Evolutionary conservation across 1,139 yeast genomes (phyloP).

Genomic region (Geotrichum macrosporum): DNA sequence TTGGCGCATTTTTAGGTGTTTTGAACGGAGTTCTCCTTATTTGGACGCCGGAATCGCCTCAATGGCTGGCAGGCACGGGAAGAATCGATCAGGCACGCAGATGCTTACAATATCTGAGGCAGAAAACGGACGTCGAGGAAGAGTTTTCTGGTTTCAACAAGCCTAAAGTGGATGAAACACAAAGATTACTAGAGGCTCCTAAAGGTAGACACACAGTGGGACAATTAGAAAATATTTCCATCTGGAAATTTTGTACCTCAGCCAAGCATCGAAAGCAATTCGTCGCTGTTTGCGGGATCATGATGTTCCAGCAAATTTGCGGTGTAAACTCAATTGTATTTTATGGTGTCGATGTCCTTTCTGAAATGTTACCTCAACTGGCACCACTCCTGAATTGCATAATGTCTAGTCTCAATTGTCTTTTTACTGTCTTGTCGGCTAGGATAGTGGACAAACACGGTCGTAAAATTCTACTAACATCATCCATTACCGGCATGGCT

Average conservation of each 20-base stretch:
- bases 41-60: conserved; percentile 72
- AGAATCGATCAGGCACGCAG: conserved; percentile 38
- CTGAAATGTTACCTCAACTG: conserved; percentile 61
- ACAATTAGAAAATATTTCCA: background rate
- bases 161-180: conserved; percentile 17
- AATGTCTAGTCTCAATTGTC: conserved; percentile 67
- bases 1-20: conserved; percentile 55
- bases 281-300: conserved; percentile 63
- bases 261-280: conserved; percentile 50
- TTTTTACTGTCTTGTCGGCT: conserved; percentile 69
- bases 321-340: conserved; percentile 91
- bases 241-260: conserved; percentile 10
- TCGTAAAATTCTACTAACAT: conserved; percentile 63
- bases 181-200: conserved; percentile 16
- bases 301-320: conserved; percentile 85
- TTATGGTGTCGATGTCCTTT: conserved; percentile 81
- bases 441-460: conserved; percentile 73
- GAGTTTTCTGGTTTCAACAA: conserved; percentile 25
- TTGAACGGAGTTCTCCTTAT: conserved; percentile 44
- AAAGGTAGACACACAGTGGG: background rate
- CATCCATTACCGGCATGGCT: conserved; percentile 67
- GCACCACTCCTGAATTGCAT: conserved; percentile 69
- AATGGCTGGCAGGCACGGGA: conserved; percentile 52
- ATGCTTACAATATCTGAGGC: conserved; percentile 38
- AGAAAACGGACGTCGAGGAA: conserved; percentile 27